A percentile compares a stretch with the other conserved stretches of the same genome.
phyloP scores from a whole-genome alignment of 208 protist species.

The Leishmania tarentolae region DNA sequence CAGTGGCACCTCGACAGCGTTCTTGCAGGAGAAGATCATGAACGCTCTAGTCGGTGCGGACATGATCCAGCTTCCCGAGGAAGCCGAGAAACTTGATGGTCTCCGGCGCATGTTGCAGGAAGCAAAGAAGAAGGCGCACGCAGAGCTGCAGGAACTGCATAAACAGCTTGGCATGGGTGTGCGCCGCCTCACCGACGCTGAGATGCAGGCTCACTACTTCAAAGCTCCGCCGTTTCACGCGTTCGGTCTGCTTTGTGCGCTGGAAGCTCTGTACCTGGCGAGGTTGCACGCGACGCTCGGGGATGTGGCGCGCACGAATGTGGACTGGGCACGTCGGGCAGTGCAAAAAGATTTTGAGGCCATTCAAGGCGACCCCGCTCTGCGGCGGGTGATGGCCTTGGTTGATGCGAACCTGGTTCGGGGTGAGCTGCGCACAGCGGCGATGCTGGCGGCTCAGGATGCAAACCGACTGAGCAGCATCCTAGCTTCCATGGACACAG shows the following conservation, averaged over 20 bases:
- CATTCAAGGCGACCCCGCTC: conserved; percentile 46
- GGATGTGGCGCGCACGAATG: conserved; percentile 61
- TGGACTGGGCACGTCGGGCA: conserved; percentile 58
- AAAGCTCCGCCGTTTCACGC: conserved; percentile 62
- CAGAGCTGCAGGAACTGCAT: conserved; percentile 70
- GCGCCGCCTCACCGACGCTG: conserved; percentile 57
- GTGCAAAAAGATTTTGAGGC: conserved; percentile 70
- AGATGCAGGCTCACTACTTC: conserved; percentile 75
- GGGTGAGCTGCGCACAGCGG: conserved; percentile 54
- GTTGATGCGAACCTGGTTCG: conserved; percentile 69
- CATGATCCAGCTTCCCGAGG: conserved; percentile 78
- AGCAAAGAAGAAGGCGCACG: conserved; percentile 79
- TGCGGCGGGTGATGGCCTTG: conserved; percentile 66
- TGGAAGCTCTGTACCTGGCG: conserved; percentile 81
- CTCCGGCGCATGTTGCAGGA: conserved; percentile 77
- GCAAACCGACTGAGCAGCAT: conserved; percentile 29
- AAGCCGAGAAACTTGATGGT: conserved; percentile 76
- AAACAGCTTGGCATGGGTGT: conserved; percentile 74
- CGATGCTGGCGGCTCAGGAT: conserved; percentile 33
- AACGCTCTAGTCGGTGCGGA: conserved; percentile 67
- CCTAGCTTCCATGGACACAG: conserved; percentile 26
- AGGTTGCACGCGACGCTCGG: conserved; percentile 77
- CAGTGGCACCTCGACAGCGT: conserved; percentile 72
- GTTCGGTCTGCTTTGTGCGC: conserved; percentile 55
- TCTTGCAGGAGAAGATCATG: conserved; percentile 76